Percentiles rank a stretch among this genome's conserved stretches.
phyloP scores from a whole-genome alignment of 1,284 basidiomycete genomes.

The Veloporphyrellus conicus region DNA sequence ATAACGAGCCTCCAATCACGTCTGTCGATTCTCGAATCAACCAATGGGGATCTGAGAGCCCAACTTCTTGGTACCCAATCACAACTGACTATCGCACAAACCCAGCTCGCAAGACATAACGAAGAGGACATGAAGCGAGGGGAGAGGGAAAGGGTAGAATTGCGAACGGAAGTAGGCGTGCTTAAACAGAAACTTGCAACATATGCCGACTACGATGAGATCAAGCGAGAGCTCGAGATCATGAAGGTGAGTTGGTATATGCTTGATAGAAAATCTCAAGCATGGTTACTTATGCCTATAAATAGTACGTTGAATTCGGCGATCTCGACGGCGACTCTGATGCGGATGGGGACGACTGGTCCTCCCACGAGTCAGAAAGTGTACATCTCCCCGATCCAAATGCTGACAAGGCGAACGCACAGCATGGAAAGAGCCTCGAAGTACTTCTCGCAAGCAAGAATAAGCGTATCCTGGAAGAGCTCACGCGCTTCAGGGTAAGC shows the following conservation, averaged over 20 bases:
- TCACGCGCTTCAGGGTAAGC: slow-evolving; percentile 82
- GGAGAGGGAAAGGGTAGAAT: slow-evolving; percentile 28
- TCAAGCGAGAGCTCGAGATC: slow-evolving; percentile 93
- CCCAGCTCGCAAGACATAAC: slow-evolving; percentile 19
- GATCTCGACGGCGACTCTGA: slow-evolving; percentile 71
- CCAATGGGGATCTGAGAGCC: slow-evolving; percentile 20
- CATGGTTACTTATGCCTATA: not conserved
- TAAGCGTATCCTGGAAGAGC: slow-evolving; percentile 87
- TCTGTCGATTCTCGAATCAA: slow-evolving; percentile 54
- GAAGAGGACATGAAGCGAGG: slow-evolving; percentile 18
- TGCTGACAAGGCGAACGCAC: slow-evolving; percentile 72
- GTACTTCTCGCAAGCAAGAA: slow-evolving; percentile 90
- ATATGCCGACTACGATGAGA: slow-evolving; percentile 87
- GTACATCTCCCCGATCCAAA: slow-evolving; percentile 82
- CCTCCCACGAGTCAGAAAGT: slow-evolving; percentile 31
- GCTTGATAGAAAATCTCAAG: not conserved
- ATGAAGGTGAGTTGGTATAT: slow-evolving; percentile 70
- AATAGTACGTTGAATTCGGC: slow-evolving; percentile 88
- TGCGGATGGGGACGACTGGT: slow-evolving; percentile 43
- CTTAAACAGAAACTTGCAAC: slow-evolving; percentile 67
- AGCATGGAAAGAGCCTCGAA: slow-evolving; percentile 82
- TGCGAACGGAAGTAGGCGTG: slow-evolving; percentile 59
- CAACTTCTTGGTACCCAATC: slow-evolving; percentile 20
- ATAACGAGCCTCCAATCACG: slow-evolving; percentile 65
- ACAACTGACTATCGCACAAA: slow-evolving; percentile 21